phyloP scores from a whole-genome alignment of 228 moss, liverwort and hornwort genomes.

The Sphagnum magellanicum region DNA sequence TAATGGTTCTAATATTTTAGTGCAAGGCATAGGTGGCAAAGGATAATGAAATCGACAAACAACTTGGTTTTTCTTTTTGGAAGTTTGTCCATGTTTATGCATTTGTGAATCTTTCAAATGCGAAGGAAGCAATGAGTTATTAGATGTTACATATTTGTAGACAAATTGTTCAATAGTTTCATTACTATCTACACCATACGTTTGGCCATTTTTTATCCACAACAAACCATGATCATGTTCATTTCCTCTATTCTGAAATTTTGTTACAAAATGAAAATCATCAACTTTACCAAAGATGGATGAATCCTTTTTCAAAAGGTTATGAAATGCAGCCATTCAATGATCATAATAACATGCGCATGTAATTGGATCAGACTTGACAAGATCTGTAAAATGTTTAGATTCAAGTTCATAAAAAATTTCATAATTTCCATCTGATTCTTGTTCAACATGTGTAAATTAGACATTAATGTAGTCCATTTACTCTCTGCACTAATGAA shows the following conservation, averaged over 20 bases:
- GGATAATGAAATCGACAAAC: too few species aligned
- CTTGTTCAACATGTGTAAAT: too few species aligned
- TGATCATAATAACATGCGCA: not conserved
- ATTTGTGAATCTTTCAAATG: not conserved
- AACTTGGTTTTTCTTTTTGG: not conserved
- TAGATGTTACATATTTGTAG: not conserved
- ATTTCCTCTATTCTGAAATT: not conserved
- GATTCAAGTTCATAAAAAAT: not conserved
- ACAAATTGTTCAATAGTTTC: not conserved
- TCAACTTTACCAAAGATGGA: not conserved
- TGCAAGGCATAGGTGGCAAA: too few species aligned
- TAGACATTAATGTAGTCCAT: not conserved
- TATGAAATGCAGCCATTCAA: not conserved
- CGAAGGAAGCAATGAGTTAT: not conserved
- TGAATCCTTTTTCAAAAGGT: not conserved
- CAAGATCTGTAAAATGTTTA: not conserved
- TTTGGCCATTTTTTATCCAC: not conserved
- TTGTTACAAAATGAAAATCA: not conserved
- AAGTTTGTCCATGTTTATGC: not conserved
- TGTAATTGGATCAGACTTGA: not conserved
- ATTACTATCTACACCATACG: not conserved
- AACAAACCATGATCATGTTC: not conserved
- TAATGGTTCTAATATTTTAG: too few species aligned
- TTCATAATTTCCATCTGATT: not conserved
- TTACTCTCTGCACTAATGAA: constrained; percentile 1